A percentile compares a stretch with the other conserved stretches of the same genome.
Conservation (phyloP, 129 eudicot species). For the Centaurea solstitialis region DNA sequence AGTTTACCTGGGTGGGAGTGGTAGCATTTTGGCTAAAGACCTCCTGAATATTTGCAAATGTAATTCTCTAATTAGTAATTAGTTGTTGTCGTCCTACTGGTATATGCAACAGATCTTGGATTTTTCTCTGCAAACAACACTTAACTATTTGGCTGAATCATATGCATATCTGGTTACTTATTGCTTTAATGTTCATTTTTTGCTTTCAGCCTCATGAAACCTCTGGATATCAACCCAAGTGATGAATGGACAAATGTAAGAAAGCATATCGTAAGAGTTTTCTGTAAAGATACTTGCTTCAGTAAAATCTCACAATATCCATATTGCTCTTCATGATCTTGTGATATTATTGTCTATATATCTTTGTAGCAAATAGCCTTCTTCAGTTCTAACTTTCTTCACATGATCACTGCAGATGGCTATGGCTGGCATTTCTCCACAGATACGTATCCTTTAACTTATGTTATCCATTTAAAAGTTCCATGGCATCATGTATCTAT, state of each 20-base stretch:
- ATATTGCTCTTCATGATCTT: slow-evolving; percentile 10
- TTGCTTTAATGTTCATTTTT: slow-evolving; percentile 21
- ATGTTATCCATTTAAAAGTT: not conserved
- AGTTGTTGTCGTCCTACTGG: not conserved
- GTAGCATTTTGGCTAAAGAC: not conserved
- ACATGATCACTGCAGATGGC: slow-evolving; percentile 55
- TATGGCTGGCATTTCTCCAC: slow-evolving; percentile 92
- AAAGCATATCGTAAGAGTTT: not conserved
- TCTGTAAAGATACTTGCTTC: slow-evolving; percentile 12
- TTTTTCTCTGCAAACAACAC: not conserved
- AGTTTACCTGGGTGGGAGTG: not conserved
- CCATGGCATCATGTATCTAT: not conserved
- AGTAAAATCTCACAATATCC: slow-evolving; percentile 5
- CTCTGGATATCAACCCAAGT: slow-evolving; percentile 86
- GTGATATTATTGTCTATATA: not conserved
- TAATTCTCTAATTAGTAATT: not conserved
- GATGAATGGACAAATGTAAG: slow-evolving; percentile 98
- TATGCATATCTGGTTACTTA: slow-evolving; percentile 18
- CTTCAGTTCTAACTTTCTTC: slow-evolving; percentile 12
- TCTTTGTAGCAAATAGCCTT: slow-evolving; percentile 22
- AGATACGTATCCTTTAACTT: slow-evolving; percentile 71
- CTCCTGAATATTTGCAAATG: not conserved
- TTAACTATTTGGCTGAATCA: slow-evolving; percentile 5
- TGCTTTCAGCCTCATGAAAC: slow-evolving; percentile 81
- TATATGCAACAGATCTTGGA: slow-evolving; percentile 7